Base-by-base conservation (phyloP, 2,329 filamentous ascomycete species). In the Aspergillus candidus region DNA sequence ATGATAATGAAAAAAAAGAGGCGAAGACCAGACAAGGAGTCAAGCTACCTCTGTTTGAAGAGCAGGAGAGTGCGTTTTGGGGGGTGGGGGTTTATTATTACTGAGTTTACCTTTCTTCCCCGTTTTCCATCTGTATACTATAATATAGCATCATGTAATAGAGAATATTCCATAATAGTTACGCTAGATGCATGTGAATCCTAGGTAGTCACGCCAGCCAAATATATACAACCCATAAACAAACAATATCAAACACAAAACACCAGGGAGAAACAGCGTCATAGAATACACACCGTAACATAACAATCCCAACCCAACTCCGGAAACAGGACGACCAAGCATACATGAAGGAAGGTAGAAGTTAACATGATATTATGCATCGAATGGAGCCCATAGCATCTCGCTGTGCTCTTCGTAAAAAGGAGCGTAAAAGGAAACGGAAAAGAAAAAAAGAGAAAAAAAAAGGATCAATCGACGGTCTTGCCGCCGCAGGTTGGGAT, bases 401-500 rank as follows among this genome's bases (percentile, higher is more conserved):
- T 8, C 22, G 22, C 7, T 22, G 6, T 43, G 36, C 32, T 32
- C 32, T 32, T 41, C 35, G 35, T 44, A 31, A 15, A n/a, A n/a
- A 47, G 36, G 39, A 36, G n/a, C 43, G 37, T 39, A 45, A 34
- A 32, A 32, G 27, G 37, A 34, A 42, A 11, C 35, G 14, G 22
- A 29, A 35, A 33, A 38, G n/a, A 12, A 35, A 40, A 44, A n/a
- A n/a, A n/a, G n/a, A n/a, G n/a, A n/a, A n/a, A n/a, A n/a, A n/a
- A n/a, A n/a, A 15, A 22, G 36, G 10, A 33, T 6, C n/a, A 31
- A 35, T 29, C 32, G 10, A 32, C 73, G 7, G 81, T 86, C 71
- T 84, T 81, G 22, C 88, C 89, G 17, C 76, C 84, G 62, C 91
- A 97, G 63, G 90, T 83, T 1, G 91, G 91, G 56, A 97, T 95